phyloP scores from a whole-genome alignment of 129 eudicot species.

The carrot (Daucus carota) region DNA sequence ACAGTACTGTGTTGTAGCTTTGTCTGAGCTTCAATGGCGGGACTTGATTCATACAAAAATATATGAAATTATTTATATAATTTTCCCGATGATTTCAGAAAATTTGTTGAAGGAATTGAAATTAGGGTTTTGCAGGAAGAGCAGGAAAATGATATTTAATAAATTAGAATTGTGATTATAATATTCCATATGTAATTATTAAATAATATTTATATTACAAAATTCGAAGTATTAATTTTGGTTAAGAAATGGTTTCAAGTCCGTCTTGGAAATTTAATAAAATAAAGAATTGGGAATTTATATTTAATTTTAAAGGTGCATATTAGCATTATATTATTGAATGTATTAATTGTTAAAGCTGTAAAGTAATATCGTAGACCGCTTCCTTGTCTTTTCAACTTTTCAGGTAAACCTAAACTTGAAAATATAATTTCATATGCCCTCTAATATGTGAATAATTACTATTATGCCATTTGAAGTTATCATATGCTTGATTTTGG shows the following conservation, averaged over 20 bases:
- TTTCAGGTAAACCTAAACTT: constrained; percentile 7
- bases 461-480: constrained; percentile 3
- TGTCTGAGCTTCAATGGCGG: constrained; percentile 29
- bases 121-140: constrained; percentile 70
- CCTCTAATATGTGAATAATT: not conserved
- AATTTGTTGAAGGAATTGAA: constrained; percentile 35
- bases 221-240: constrained; percentile 69
- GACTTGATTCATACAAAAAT: constrained; percentile 16
- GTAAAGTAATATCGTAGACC: constrained; percentile 7
- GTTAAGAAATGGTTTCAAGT: constrained; percentile 84
- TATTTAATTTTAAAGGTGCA: constrained; percentile 19
- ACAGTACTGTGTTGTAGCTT: constrained; percentile 4
- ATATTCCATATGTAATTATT: constrained; percentile 18
- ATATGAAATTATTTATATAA: constrained; percentile 14
- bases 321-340: not conserved
- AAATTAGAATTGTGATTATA: constrained; percentile 19
- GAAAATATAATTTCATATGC: not conserved
- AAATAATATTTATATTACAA: constrained; percentile 25
- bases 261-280: constrained; percentile 57
- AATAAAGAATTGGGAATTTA: constrained; percentile 19
- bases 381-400: constrained; percentile 1
- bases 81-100: constrained; percentile 4
- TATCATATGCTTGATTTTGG: not conserved
- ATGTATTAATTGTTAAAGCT: constrained; percentile 1
- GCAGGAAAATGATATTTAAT: constrained; percentile 25